Base-by-base conservation (phyloP, 257 asterid genomes). In the Scutellaria baicalensis region DNA sequence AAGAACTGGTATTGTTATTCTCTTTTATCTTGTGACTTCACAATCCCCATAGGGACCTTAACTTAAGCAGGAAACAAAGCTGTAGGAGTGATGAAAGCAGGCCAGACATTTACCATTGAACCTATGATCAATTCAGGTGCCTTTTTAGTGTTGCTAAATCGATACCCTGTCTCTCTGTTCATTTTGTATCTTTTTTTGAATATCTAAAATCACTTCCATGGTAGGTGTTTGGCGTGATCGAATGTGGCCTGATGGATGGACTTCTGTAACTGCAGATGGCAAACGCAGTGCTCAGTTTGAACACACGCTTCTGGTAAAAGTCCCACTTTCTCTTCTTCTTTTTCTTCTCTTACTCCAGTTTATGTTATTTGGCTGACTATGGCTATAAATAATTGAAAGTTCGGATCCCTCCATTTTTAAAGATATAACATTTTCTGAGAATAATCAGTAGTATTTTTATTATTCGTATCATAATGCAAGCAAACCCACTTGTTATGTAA, bases 201-300 rank as follows among this genome's bases (percentile, higher is more conserved):
- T n/a, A 35, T 71, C 9, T 64, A 51, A 76, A 54, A 48, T 35
- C 42, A 59, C 49, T 72, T 66, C 33, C 13, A 3, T 55, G 63
- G 42, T 78, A 93, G 98, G 97, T 43, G 86, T 83, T 57, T 91
- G 99, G 97, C 95, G 93, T 43, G 99, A 93, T 68, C 90, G 91
- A 42, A 87, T 84, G 92, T 93, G 99, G 99, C 96, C 99, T 39
- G 97, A 93, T 86, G 99, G 99, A 70, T 93, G 99, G 99, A 91
- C 99, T 58, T 81, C 75, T 64, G 99, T 89, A 59, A 93, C 99
- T 60, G 91, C 93, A 1, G 99, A 93, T 76, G 99, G 99, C 40
- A 91, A 86, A 81, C 84, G 96, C 77, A 93, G 97, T 76, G 97
- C 97, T 48, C 99, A 93, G 74, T 93, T 93, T 77, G 97, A 93